Conservation (phyloP, 805 yeast species). For the Suhomyces xylopsoci region DNA sequence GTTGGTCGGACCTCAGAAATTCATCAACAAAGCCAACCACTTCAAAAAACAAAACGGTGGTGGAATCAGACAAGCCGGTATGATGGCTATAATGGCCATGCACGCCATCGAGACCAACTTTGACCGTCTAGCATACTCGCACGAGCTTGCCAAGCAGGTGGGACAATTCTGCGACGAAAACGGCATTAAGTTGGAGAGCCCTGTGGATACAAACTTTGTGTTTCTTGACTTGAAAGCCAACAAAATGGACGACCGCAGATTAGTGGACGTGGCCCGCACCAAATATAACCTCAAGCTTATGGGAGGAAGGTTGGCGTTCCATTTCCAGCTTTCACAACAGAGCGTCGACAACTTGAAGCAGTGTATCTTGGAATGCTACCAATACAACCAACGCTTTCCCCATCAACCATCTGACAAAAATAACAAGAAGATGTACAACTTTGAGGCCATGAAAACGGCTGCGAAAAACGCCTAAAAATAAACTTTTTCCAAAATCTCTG, state of each 20-base stretch:
- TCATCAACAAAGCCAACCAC: constrained; percentile 72
- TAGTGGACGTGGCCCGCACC: constrained; percentile 49
- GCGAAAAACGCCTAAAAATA: background rate
- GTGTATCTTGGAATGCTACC: constrained; percentile 53
- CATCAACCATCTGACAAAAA: constrained; percentile 5
- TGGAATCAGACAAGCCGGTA: constrained; percentile 86
- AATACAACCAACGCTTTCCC: constrained; percentile 9
- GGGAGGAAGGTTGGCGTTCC: constrained; percentile 81
- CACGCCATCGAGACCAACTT: constrained; percentile 74
- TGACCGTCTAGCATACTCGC: constrained; percentile 50
- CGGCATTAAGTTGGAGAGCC: constrained; percentile 62
- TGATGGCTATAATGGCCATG: constrained; percentile 77
- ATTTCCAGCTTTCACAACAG: constrained; percentile 43
- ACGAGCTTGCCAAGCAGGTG: constrained; percentile 50
- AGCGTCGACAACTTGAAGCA: constrained; percentile 39
- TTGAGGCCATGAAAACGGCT: constrained; percentile 5
- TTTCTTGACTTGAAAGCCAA: constrained; percentile 59
- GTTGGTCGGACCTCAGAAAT: constrained; percentile 61
- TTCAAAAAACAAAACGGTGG: constrained; percentile 92
- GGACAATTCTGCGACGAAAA: constrained; percentile 51
- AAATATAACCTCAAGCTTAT: constrained; percentile 60
- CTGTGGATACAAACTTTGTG: constrained; percentile 82
- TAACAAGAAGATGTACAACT: constrained; percentile 14
- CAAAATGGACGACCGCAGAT: constrained; percentile 53
- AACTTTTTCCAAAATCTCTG: background rate